Evolutionary conservation across 192 early-diverging fungal species (phyloP).

Genomic region (Ramicandelaber brevisporus): DNA sequence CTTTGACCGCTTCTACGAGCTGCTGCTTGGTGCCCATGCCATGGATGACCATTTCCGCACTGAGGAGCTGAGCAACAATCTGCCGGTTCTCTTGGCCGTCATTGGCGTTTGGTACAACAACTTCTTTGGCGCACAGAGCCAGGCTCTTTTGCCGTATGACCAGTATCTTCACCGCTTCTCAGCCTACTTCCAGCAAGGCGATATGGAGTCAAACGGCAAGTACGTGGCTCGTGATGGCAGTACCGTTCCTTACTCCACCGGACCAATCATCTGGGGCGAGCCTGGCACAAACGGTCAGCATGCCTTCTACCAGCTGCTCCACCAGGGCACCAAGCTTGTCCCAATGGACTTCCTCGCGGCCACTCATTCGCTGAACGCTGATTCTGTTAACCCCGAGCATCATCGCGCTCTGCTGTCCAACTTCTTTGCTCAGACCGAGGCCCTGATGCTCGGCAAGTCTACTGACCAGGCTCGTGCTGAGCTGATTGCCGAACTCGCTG

Average conservation of each 20-base stretch:
- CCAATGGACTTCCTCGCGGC: conserved; percentile 93
- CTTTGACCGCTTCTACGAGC: conserved; percentile 76
- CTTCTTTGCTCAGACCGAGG: conserved; percentile 98
- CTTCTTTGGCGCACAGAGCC: conserved; percentile 84
- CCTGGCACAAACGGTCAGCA: conserved; percentile 99
- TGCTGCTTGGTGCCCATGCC: conserved; percentile 75
- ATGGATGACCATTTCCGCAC: conserved; percentile 93
- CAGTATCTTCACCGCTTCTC: conserved; percentile 96
- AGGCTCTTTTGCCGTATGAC: conserved; percentile 93
- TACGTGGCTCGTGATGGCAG: conserved; percentile 62
- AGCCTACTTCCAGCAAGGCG: conserved; percentile 98
- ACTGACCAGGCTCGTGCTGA: conserved; percentile 56
- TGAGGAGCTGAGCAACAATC: conserved; percentile 75
- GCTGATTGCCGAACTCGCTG: conserved; percentile 31
- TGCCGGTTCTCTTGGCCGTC: conserved; percentile 72
- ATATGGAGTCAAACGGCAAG: conserved; percentile 99
- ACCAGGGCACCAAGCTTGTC: conserved; percentile 94
- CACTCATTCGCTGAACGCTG: conserved; percentile 63
- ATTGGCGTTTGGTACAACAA: conserved; percentile 98
- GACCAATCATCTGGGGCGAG: conserved; percentile 98
- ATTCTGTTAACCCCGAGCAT: conserved; percentile 87
- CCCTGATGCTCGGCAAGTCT: conserved; percentile 81
- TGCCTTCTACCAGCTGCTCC: conserved; percentile 98
- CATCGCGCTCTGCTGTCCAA: conserved; percentile 96
- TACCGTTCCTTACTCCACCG: conserved; percentile 59